Evolutionary conservation across 192 early-diverging fungal species (phyloP), one percentile per base, ranked within the genome.

Genomic region (Tieghemiomyces parasiticus): DNA sequence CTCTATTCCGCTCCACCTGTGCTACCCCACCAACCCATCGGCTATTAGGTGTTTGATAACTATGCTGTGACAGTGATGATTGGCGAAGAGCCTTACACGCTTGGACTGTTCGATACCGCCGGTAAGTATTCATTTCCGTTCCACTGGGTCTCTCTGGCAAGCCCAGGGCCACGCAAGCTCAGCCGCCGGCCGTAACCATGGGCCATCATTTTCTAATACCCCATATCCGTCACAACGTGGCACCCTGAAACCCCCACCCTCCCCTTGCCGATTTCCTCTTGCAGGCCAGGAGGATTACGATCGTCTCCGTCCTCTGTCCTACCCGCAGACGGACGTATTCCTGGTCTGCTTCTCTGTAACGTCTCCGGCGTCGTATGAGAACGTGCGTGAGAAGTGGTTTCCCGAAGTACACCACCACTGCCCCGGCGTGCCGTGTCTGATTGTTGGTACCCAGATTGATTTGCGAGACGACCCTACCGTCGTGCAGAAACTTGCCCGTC

Each of bases 21-120:
- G n/a, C n/a, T n/a, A n/a, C n/a, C n/a, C n/a, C n/a, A n/a, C n/a
- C n/a, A n/a, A n/a, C n/a, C n/a, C n/a, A n/a, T n/a, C n/a, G n/a
- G n/a, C n/a, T n/a, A n/a, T n/a, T 71, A 85, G 78, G 85, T 88
- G n/a, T 96, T 96, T 79, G 93, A 96, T 76, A 95, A 97, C 70
- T 97, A 97, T 80, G 90, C 91, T 55, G 93, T 93, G 26, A 94
- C 91, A n/a, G 91, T 97, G 59, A 97, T 95, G 91, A 94, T 95
- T 76, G 92, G 89, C 56, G 90, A 88, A 66, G 91, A 97, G 69
- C 94, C 92, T 24, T 94, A 93, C 75, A 92, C 89, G 22, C 74
- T 96, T 48, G 93, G 91, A 56, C 77, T 95, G 32, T 93, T 95
- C 73, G 93, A 95, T 84, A 95, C 93, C 52, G 91, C 91, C 58